These are phyloP conservation scores for Epichloe festucae DNA, from an alignment of 2,329 filamentous ascomycete species.

Conservation along the genomic window DNA sequence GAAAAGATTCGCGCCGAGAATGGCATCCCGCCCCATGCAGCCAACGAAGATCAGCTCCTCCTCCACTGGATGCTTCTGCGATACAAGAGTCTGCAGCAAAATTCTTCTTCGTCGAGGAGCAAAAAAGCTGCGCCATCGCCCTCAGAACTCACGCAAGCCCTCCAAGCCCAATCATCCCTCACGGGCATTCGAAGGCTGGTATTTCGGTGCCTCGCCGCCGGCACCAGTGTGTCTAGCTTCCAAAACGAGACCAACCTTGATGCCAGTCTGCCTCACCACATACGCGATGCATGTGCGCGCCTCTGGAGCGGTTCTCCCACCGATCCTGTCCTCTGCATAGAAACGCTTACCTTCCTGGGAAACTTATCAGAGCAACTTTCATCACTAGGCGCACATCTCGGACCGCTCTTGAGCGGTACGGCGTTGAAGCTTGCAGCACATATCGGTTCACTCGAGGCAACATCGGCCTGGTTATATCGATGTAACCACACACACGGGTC, in stretches of 20 bases:
- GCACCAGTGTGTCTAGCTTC: conserved; percentile 11
- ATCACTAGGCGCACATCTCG: conserved; percentile 11
- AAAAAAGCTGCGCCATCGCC: conserved; percentile 1
- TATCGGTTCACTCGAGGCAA: conserved; percentile 12
- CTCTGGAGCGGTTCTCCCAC: conserved; percentile 7
- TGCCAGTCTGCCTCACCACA: conserved; percentile 8
- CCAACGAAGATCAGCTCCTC: conserved; percentile 17
- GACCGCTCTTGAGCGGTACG: conserved; percentile 16
- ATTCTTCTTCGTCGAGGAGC: background rate
- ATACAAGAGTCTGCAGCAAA: conserved; percentile 7
- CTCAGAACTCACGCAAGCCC: conserved; percentile 9
- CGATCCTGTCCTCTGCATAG: conserved; percentile 3
- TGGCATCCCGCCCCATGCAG: conserved; percentile 17
- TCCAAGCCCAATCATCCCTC: conserved; percentile 15
- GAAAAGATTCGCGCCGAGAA: conserved; percentile 15
- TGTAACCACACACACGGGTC: conserved; percentile 10
- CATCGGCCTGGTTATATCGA: conserved; percentile 14
- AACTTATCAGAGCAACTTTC: conserved; percentile 25
- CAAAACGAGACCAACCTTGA: background rate
- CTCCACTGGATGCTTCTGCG: conserved; percentile 25
- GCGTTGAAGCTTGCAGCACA: conserved; percentile 20
- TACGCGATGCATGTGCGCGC: conserved; percentile 14
- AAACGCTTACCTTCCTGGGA: conserved; percentile 25
- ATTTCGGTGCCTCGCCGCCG: conserved; percentile 14
- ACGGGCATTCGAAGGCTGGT: conserved; percentile 18